Base-by-base conservation (phyloP, 768 basidiomycete genomes). In the Termitomyces sp. region DNA sequence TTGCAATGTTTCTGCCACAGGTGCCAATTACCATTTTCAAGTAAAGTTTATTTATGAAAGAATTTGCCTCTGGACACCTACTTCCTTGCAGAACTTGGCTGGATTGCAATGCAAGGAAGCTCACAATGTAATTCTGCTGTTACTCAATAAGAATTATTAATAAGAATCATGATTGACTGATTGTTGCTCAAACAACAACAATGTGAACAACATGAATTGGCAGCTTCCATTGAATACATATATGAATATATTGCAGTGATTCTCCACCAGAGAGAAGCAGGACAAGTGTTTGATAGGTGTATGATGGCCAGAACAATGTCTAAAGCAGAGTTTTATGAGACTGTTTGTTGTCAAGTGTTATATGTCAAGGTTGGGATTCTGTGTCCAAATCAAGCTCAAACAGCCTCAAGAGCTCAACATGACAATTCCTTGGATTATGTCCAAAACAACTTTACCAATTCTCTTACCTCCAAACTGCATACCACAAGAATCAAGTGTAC, bases 401-500 rank as follows among this genome's bases (percentile, higher is more conserved):
- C 53, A 25, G 29, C 25, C 25, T 46, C 11, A 10, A 32, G 15
- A 25, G 8, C 20, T 36, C 11, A 34, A 34, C 51, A 17, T 37
- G 49, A n/a, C 57, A 40, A 45, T 5, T n/a, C 8, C 11, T 29
- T 36, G 49, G 34, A 34, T 55, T 46, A 65, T 65, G 64, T 40
- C 57, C 29, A 37, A 50, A 51, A 34, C 72, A 32, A 51, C 66
- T 10, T 76, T 87, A 5, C 87, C 87, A 0, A 65, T 87, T 36
- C 79, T 89, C 12, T 78, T 89, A 32, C 87, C 88, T 20, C 68
- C 68, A 46, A 78, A 65, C 53, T 73, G 75, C 7, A 65, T 78
- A 31, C 74, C 79, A 2, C 70, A 74, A 51, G 65, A 75, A 12
- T 67, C 74, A 34, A 64, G 68, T 12, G 72, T 75, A 36, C 71